Evolutionary conservation across 2,329 filamentous ascomycete species (phyloP).

Genomic region (Talaromyces sp.): DNA sequence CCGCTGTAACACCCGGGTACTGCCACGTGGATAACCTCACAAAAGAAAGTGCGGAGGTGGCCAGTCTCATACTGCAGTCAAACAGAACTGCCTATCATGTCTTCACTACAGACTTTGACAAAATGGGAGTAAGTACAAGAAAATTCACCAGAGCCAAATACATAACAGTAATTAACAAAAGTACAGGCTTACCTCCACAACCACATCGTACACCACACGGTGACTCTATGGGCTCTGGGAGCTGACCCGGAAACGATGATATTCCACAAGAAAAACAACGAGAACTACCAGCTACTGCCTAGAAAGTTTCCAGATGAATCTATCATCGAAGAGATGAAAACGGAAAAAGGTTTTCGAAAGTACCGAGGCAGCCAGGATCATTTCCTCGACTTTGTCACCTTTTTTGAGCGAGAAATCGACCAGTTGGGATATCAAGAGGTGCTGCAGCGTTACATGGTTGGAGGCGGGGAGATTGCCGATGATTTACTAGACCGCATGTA

Average conservation of each 20-base stretch:
- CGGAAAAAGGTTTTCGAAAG: neutral
- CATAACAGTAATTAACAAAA: neutral
- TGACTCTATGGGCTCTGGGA: conserved; percentile 12
- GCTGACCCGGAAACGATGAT: conserved; percentile 3
- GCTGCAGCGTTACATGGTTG: conserved; percentile 13
- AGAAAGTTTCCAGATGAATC: neutral
- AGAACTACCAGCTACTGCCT: neutral
- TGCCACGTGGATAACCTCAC: neutral
- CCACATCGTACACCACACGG: conserved; percentile 11
- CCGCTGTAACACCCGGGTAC: neutral
- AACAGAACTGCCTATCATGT: neutral
- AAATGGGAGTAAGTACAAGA: neutral
- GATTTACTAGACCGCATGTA: conserved; percentile 3
- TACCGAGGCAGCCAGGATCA: conserved; percentile 3
- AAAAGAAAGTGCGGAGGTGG: neutral
- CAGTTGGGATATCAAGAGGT: conserved; percentile 10
- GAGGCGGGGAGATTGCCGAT: neutral
- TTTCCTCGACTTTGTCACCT: conserved; percentile 1
- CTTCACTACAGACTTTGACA: neutral
- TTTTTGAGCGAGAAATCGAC: conserved; percentile 11
- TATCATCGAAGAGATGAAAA: neutral
- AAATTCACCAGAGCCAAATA: neutral
- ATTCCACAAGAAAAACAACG: conserved; percentile 3
- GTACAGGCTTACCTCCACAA: conserved; percentile 10
- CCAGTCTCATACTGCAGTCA: neutral